These are phyloP conservation scores for Trichoderma virens DNA, from an alignment of 495 filamentous ascomycete species.

Conservation along the genomic window DNA sequence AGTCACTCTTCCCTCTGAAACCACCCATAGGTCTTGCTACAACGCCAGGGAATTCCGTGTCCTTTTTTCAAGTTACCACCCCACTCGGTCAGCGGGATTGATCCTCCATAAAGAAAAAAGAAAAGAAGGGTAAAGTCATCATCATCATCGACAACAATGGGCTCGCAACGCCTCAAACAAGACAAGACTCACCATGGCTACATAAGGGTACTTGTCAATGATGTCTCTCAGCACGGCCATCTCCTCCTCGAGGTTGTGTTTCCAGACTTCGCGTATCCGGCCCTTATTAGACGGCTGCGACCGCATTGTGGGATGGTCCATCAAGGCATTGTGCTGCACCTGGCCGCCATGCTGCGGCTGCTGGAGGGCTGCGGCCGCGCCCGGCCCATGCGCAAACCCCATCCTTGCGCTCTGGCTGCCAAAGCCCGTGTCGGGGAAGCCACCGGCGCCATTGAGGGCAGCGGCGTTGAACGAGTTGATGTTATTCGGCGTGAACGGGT, in stretches of 20 bases:
- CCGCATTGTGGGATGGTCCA: conserved; percentile 7
- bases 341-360: conserved; percentile 38
- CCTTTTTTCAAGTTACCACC: conserved; percentile 50
- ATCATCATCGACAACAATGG: not conserved
- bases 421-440: conserved; percentile 66
- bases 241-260: conserved; percentile 81
- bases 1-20: conserved; percentile 90
- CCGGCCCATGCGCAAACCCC: conserved; percentile 57
- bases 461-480: conserved; percentile 50
- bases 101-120: not conserved
- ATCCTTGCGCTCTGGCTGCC: conserved; percentile 85
- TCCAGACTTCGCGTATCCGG: conserved; percentile 93
- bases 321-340: conserved; percentile 5
- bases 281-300: conserved; percentile 42
- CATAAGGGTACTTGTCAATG: conserved; percentile 84
- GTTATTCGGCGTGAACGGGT: conserved; percentile 55
- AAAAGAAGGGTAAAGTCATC: too few relatives aligned
- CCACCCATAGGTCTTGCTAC: conserved; percentile 90
- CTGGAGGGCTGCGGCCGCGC: conserved; percentile 58
- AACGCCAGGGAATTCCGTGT: conserved; percentile 95
- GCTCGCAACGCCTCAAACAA: not conserved
- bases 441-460: conserved; percentile 33
- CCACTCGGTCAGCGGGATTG: too few relatives aligned
- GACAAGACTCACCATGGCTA: conserved; percentile 72
- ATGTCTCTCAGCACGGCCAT: conserved; percentile 71